These are phyloP conservation scores for Clarkia xantiana DNA, from an alignment of 345 rosid species.

Conservation along the genomic window DNA sequence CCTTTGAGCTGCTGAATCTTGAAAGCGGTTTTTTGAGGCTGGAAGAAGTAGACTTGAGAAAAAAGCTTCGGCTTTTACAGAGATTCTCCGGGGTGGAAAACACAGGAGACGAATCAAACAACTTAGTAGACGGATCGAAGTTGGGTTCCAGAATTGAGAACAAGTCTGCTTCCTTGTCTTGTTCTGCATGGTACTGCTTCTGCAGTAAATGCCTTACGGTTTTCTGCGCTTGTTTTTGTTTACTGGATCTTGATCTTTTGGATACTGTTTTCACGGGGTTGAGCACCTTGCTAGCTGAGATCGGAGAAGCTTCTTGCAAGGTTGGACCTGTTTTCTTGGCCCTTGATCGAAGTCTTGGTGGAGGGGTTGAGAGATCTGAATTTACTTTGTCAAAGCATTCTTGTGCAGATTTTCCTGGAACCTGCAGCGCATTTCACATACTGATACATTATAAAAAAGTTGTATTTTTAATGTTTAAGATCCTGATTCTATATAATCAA, in stretches of 20 bases:
- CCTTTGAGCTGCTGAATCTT: slow-evolving; percentile 21
- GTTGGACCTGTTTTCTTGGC: slow-evolving; percentile 25
- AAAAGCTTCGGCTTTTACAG: slow-evolving; percentile 22
- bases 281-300: slow-evolving; percentile 65
- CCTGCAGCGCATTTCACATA: slow-evolving; percentile 23
- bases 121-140: slow-evolving; percentile 8
- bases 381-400: slow-evolving; percentile 72
- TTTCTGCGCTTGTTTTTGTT: slow-evolving; percentile 32
- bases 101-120: slow-evolving; percentile 6
- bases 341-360: slow-evolving; percentile 40
- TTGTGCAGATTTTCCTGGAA: slow-evolving; percentile 71
- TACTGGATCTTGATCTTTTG: slow-evolving; percentile 19
- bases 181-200: slow-evolving; percentile 34
- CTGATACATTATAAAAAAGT: too few relatives aligned
- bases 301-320: slow-evolving; percentile 26
- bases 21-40: slow-evolving; percentile 21
- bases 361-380: slow-evolving; percentile 46
- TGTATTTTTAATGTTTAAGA: too few relatives aligned
- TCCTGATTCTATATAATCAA: too few relatives aligned
- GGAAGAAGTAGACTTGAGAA: slow-evolving; percentile 25
- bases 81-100: slow-evolving; percentile 34
- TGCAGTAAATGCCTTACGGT: slow-evolving; percentile 41
- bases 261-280: slow-evolving; percentile 19
- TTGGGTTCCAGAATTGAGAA: slow-evolving; percentile 64
- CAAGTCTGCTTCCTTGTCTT: slow-evolving; percentile 39